Conservation (phyloP, 495 filamentous ascomycete genomes). For the Monascus purpureus region DNA sequence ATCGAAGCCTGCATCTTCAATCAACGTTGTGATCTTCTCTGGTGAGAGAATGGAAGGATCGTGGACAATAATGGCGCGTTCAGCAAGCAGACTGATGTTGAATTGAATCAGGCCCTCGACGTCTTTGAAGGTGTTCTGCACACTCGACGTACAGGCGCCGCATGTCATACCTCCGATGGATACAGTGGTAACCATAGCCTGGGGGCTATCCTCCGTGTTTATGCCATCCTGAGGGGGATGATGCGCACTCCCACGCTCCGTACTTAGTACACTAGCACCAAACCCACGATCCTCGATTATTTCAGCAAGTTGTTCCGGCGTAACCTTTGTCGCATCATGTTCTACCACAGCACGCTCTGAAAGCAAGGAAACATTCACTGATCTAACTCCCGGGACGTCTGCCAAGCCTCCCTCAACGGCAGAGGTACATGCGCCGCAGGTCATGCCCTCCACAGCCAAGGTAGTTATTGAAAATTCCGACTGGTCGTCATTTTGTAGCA, state of each 20-base stretch:
- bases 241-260: constrained; percentile 17
- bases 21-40: constrained; percentile 53
- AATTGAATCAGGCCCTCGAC: constrained; percentile 70
- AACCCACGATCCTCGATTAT: constrained; percentile 88
- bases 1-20: constrained; percentile 71
- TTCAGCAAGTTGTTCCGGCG: constrained; percentile 63
- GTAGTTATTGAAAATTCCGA: constrained; percentile 52
- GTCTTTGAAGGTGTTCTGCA: constrained; percentile 69
- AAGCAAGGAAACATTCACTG: constrained; percentile 77
- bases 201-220: constrained; percentile 25
- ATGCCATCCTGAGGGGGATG: constrained; percentile 9
- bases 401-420: constrained; percentile 74
- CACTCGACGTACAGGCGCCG: constrained; percentile 84
- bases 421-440: constrained; percentile 87
- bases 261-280: constrained; percentile 62
- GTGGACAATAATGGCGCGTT: constrained; percentile 81
- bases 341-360: constrained; percentile 58
- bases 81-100: constrained; percentile 84
- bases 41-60: constrained; percentile 54
- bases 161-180: constrained; percentile 93
- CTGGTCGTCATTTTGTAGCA: constrained; percentile 10
- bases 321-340: constrained; percentile 53
- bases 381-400: constrained; percentile 54
- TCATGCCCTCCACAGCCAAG: constrained; percentile 91
- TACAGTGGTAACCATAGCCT: constrained; percentile 58